These are phyloP conservation scores for Cordyceps fumosorosea DNA, from an alignment of 2,329 filamentous ascomycete genomes.

Conservation along the genomic window DNA sequence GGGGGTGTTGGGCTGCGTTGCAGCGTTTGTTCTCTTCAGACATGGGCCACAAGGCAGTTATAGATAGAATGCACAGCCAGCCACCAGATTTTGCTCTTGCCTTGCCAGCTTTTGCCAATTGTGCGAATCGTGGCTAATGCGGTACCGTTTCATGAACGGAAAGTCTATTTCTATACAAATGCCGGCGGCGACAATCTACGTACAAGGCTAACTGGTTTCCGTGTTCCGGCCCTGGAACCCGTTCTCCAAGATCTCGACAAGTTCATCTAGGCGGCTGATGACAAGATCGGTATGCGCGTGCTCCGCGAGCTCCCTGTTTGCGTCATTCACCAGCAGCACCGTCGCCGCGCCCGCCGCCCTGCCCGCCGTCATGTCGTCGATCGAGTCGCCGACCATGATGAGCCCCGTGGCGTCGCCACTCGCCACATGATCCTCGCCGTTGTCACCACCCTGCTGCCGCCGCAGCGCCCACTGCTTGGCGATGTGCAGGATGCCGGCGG, in stretches of 20 bases:
- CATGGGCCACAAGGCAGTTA: conserved; percentile 8
- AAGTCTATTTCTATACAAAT: not conserved
- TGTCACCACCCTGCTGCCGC: conserved; percentile 29
- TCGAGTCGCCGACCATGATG: conserved; percentile 69
- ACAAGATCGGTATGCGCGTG: conserved; percentile 74
- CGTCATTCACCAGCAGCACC: conserved; percentile 79
- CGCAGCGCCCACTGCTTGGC: conserved; percentile 65
- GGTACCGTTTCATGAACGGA: not conserved
- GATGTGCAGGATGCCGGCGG: conserved; percentile 82
- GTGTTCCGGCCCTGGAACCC: conserved; percentile 57
- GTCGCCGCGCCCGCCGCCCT: conserved; percentile 78
- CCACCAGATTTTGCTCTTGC: not conserved
- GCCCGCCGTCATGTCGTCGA: conserved; percentile 91
- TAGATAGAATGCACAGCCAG: conserved; percentile 11
- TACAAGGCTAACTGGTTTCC: not conserved
- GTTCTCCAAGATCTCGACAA: conserved; percentile 66
- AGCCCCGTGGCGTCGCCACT: conserved; percentile 38
- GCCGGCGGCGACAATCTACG: too few relatives aligned
- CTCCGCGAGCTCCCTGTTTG: conserved; percentile 61
- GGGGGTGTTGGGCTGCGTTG: not conserved
- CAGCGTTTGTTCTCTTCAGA: conserved; percentile 6
- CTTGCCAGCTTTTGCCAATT: not conserved
- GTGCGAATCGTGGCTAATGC: not conserved
- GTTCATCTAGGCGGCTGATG: conserved; percentile 65
- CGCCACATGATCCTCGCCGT: conserved; percentile 18